phyloP scores from a whole-genome alignment of 2,329 filamentous ascomycete genomes.

The Chlorencoelia australis region DNA sequence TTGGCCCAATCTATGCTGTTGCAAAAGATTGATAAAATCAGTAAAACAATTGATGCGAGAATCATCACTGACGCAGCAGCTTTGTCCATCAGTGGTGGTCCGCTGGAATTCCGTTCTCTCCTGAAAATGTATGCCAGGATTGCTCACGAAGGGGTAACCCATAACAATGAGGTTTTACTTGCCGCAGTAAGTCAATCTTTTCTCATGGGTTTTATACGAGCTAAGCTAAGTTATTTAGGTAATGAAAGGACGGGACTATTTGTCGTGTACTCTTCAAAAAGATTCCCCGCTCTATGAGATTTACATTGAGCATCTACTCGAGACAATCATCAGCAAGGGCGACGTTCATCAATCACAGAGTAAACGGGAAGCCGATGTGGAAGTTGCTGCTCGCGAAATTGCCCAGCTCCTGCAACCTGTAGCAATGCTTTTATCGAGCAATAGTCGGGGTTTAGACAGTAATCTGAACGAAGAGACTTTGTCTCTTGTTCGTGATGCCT shows the following conservation, averaged over 20 bases:
- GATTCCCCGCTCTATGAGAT: conserved; percentile 70
- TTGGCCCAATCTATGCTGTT: conserved; percentile 89
- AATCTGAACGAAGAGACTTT: conserved; percentile 57
- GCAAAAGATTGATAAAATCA: conserved; percentile 89
- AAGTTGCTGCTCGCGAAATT: conserved; percentile 79
- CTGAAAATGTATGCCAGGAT: conserved; percentile 75
- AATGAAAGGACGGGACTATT: conserved; percentile 66
- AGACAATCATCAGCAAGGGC: conserved; percentile 81
- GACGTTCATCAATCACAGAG: conserved; percentile 69
- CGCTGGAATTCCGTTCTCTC: conserved; percentile 74
- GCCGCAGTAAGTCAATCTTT: conserved; percentile 50
- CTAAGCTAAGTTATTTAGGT: conserved; percentile 40
- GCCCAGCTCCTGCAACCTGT: conserved; percentile 77
- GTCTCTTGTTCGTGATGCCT: conserved; percentile 75
- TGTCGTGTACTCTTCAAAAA: conserved; percentile 59
- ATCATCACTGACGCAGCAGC: conserved; percentile 76
- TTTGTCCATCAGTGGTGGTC: conserved; percentile 66
- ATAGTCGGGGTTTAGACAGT: conserved; percentile 40
- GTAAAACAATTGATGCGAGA: conserved; percentile 65
- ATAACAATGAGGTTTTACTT: conserved; percentile 56
- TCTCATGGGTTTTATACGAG: not conserved
- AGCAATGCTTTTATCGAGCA: conserved; percentile 68
- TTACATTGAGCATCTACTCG: conserved; percentile 75
- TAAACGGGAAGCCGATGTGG: conserved; percentile 66
- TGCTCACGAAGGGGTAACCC: conserved; percentile 60